These are phyloP conservation scores for Komagataella ulmi DNA, from an alignment of 805 yeast species.

Conservation along the genomic window DNA sequence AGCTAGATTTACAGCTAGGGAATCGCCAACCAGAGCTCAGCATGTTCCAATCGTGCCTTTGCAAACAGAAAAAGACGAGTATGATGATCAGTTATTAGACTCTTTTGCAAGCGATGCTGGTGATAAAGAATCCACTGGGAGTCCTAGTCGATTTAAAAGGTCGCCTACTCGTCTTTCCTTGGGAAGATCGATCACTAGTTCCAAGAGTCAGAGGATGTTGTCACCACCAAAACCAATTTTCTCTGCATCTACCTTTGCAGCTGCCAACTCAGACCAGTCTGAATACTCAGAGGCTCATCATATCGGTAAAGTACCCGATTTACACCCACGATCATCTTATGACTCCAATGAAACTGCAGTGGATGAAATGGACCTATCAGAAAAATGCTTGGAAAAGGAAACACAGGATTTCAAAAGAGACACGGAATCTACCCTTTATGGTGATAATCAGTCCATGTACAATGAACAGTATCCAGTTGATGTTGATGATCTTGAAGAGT, in stretches of 20 bases:
- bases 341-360: not conserved
- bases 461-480: not conserved
- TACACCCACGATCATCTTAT: conserved; percentile 3
- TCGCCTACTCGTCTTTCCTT: conserved; percentile 15
- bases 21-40: conserved; percentile 55
- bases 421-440: not conserved
- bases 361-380: not conserved
- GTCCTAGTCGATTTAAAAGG: conserved; percentile 8
- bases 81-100: conserved; percentile 16
- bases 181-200: conserved; percentile 20
- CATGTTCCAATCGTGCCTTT: conserved; percentile 29
- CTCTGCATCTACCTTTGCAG: conserved; percentile 49
- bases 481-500: conserved; percentile 1
- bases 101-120: conserved; percentile 23
- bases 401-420: not conserved
- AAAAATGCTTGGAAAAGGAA: not conserved
- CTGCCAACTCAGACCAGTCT: conserved; percentile 24
- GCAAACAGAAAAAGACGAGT: conserved; percentile 26
- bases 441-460: not conserved
- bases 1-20: conserved; percentile 52
- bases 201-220: conserved; percentile 26
- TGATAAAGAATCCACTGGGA: conserved; percentile 12
- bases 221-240: conserved; percentile 58
- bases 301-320: conserved; percentile 3
- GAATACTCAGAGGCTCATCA: not conserved